Percentiles rank a stretch among this genome's conserved stretches.
Evolutionary conservation across 2,329 filamentous ascomycete species (phyloP).

Genomic region (Verticillium zaregamsianum): DNA sequence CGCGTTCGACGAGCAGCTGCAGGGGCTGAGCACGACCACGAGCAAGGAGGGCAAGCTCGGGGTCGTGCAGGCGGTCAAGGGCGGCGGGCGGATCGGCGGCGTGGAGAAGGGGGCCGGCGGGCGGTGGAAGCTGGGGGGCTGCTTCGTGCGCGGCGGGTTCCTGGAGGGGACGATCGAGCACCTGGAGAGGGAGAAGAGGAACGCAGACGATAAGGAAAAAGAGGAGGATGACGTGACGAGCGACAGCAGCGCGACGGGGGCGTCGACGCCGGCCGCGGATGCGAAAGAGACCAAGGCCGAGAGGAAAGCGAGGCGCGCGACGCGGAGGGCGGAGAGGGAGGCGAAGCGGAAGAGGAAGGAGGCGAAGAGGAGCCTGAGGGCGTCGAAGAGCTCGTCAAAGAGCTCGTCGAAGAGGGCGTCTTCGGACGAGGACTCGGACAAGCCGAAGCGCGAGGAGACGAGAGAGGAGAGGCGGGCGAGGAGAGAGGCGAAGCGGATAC

Average conservation of each 20-base stretch:
- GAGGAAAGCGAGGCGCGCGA: constrained; percentile 25
- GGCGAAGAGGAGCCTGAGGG: constrained; percentile 21
- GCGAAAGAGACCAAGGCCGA: constrained; percentile 24
- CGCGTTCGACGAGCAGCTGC: constrained; percentile 86
- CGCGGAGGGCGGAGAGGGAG: constrained; percentile 30
- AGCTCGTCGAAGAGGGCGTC: constrained; percentile 13
- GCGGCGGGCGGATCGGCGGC: constrained; percentile 51
- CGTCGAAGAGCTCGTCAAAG: constrained; percentile 28
- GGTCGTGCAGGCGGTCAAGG: constrained; percentile 51
- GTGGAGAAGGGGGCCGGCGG: constrained; percentile 47
- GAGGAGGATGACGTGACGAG: not conserved
- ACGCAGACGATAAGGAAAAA: not conserved
- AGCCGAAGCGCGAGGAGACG: constrained; percentile 26
- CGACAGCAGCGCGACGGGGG: constrained; percentile 14
- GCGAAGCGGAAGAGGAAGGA: constrained; percentile 23
- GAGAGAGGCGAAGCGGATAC: constrained; percentile 25
- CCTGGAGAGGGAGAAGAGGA: constrained; percentile 1
- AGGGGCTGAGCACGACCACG: constrained; percentile 67
- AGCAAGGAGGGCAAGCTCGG: constrained; percentile 51
- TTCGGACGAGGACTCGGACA: constrained; percentile 17
- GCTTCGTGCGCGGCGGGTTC: constrained; percentile 78
- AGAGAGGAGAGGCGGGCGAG: constrained; percentile 38
- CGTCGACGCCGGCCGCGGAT: constrained; percentile 13
- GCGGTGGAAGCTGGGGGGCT: constrained; percentile 69
- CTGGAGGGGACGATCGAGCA: constrained; percentile 64